A percentile compares a stretch with the other conserved stretches of the same genome.
Conservation (phyloP, 2,329 filamentous ascomycete genomes). For the Fusarium siculi region DNA sequence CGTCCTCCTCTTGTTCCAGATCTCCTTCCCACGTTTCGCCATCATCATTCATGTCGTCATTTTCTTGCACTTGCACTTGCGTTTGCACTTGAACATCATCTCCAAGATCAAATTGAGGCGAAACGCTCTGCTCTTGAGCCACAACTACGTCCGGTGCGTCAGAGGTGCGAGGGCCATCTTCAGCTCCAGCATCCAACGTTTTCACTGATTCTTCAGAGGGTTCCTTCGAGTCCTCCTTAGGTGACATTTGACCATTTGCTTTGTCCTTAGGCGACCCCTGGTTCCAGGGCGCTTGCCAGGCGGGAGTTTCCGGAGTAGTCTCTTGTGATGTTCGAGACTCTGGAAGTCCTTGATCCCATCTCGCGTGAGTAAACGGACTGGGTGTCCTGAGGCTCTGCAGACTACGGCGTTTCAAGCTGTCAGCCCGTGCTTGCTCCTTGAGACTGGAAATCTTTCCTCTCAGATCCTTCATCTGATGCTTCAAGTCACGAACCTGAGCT, state of each 20-base stretch:
- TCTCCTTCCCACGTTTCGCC: constrained; percentile 27
- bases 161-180: neutral
- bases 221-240: constrained; percentile 6
- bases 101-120: constrained; percentile 18
- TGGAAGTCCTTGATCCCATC: constrained; percentile 45
- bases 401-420: constrained; percentile 81
- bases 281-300: constrained; percentile 33
- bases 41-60: constrained; percentile 50
- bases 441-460: constrained; percentile 86
- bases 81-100: constrained; percentile 1
- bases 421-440: constrained; percentile 80
- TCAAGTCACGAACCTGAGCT: constrained; percentile 77
- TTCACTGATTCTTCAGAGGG: constrained; percentile 14
- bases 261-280: constrained; percentile 14
- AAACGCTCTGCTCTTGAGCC: neutral
- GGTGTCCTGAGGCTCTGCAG: constrained; percentile 78
- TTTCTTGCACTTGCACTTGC: neutral
- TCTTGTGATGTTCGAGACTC: constrained; percentile 40
- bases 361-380: constrained; percentile 81
- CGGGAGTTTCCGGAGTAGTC: constrained; percentile 32
- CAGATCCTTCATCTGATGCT: constrained; percentile 85
- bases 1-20: constrained; percentile 6
- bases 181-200: constrained; percentile 10
- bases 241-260: constrained; percentile 9
- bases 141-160: neutral